Evolutionary conservation across 208 protist species (phyloP), one percentile per base, ranked within the genome.

Genomic region (Leptomonas seymouri): DNA sequence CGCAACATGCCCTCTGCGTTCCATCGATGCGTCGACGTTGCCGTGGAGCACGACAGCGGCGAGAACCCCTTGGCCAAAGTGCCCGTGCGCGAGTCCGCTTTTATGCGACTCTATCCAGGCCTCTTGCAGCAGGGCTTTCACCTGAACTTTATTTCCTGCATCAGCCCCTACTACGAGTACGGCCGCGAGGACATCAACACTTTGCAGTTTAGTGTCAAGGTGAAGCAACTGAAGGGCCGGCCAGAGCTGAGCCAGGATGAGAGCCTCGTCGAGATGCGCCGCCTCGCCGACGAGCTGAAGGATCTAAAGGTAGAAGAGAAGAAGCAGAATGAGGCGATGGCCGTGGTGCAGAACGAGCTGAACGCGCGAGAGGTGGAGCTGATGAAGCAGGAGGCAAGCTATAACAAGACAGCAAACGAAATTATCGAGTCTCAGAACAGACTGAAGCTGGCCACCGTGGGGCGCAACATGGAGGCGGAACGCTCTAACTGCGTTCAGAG

Each of bases 61-160:
- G 87, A 93, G 71, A 96, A 96, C 56, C 84, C 86, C 36, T 53
- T 93, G 41, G 88, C 86, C 2, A 96, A 94, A 77, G 88, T 96
- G 39, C 91, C 91, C 23, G 81, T 80, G 42, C 87, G 91, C 21
- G 91, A 96, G 63, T 84, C 80, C 3, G 88, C 91, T 39, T 85
- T 96, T 67, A 93, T 86, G 46, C 81, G 82, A 57, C 81, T 96
- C 7, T 93, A 74, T 50, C 88, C 88, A 3, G 67, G 74, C 1
- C 56, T 93, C 2, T 71, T 96, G n/a, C 84, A 89, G 68, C 88
- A 93, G 44, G 88, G 84, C 5, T 96, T 82, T 72, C 78, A 91
- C 64, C 74, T 93, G 16, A 79, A 71, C 56, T 77, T 89, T 14
- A 75, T 96, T 30, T 86, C 74, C 50, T 94, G 91, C 61, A 74